Evolutionary conservation across 1,139 yeast genomes (phyloP), one percentile per base, ranked within the genome.

Genomic region (Taphrina populina): DNA sequence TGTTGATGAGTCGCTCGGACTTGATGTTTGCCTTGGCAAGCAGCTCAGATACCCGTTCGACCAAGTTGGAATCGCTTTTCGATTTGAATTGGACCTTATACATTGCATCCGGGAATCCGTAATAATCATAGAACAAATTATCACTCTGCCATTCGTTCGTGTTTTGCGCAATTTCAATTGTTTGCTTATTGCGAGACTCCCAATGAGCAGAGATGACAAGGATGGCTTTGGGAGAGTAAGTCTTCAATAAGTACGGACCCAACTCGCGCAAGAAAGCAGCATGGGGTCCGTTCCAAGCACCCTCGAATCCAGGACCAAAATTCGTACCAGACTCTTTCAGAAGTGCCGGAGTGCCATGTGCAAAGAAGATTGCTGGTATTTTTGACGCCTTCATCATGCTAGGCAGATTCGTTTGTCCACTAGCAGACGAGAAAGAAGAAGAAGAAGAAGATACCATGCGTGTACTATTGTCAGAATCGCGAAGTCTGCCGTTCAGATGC

Each of bases 121-220:
- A 78, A 64, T 84, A 85, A 67, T 85, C 95, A 65, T 85, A 85
- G 58, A 83, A 75, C 61, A 85, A 69, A 34, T 59, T 65, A 54
- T 70, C 68, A 35, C 66, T 65, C 30, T 69, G 69, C 52, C 52
- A 46, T 24, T 23, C 33, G 35, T 26, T 35, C 19, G 34, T 30
- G 0, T 83, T 81, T 7, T 75, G 67, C 4, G 75, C 73, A 27
- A 83, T 73, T 63, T 82, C 83, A 29, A 83, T 71, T 1, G 69
- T 52, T 4, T 17, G 34, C n/a, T 15, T 26, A 3, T 67, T 67
- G 5, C 46, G 59, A 1, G 84, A 73, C 68, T 83, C 85, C 88
- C 88, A 85, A 67, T 85, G 95, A 0, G 90, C 94, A 34, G 87
- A 81, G 1, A 84, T 78, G 41, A 80, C 79, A 27, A 85, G 67